A percentile compares a stretch with the other conserved stretches of the same genome.
These are phyloP conservation scores for Nothophytophthora sp. DNA, from an alignment of 352 stramenopile genomes.

Conservation along the genomic window DNA sequence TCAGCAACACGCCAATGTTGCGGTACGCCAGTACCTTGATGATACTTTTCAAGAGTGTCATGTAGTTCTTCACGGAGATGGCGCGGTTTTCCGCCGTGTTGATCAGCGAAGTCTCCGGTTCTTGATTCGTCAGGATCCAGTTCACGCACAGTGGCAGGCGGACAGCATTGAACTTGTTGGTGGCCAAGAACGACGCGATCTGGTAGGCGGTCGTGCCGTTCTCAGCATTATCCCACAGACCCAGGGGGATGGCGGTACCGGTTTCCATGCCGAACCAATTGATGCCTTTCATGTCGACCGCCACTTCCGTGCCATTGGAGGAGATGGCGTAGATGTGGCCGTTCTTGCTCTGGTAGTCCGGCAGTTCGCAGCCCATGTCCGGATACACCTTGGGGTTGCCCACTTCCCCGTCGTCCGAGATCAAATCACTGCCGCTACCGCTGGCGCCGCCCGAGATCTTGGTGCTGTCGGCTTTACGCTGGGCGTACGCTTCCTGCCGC, in stretches of 20 bases:
- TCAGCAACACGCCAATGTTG: conserved; percentile 59
- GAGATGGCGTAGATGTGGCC: conserved; percentile 56
- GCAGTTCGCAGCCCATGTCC: conserved; percentile 58
- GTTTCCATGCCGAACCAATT: conserved; percentile 85
- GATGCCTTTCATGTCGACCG: conserved; percentile 69
- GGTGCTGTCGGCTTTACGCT: conserved; percentile 22
- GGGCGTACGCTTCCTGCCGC: conserved; percentile 23
- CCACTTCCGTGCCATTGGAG: conserved; percentile 53
- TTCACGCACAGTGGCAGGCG: conserved; percentile 65
- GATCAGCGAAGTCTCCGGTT: conserved; percentile 43
- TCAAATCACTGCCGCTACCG: conserved; percentile 37
- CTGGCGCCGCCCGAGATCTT: conserved; percentile 18
- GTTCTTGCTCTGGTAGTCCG: conserved; percentile 75
- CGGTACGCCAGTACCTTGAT: conserved; percentile 55
- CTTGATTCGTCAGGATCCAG: conserved; percentile 64
- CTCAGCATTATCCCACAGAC: conserved; percentile 66
- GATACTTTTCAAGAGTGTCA: conserved; percentile 51
- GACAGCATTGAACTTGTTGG: conserved; percentile 83
- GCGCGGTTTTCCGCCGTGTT: conserved; percentile 64
- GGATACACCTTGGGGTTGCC: conserved; percentile 79
- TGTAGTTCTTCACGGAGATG: conserved; percentile 53
- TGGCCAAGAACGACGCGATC: conserved; percentile 62
- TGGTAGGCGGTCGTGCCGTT: conserved; percentile 81
- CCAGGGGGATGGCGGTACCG: conserved; percentile 60
- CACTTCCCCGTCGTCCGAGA: conserved; percentile 68